Evolutionary conservation across 1,284 basidiomycete species (phyloP).

Genomic region (Fistulinella cinereoalba): DNA sequence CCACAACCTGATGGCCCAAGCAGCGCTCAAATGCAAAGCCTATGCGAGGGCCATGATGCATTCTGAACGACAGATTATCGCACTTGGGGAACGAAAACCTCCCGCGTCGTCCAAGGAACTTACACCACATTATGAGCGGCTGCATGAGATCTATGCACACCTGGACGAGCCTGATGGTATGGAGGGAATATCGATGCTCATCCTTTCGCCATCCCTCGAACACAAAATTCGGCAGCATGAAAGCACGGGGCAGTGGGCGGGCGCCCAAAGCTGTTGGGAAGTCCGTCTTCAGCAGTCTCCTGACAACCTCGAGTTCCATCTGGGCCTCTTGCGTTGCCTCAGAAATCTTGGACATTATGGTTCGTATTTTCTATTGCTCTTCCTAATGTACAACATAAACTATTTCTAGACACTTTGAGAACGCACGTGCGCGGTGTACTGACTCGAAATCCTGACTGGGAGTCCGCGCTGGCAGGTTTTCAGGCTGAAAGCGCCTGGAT

Average conservation of each 20-base stretch:
- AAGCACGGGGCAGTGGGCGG: slow-evolving; percentile 96
- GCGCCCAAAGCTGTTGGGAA: slow-evolving; percentile 99
- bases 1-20: slow-evolving; percentile 87
- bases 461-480: slow-evolving; percentile 74
- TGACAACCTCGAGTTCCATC: slow-evolving; percentile 84
- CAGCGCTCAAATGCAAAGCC: slow-evolving; percentile 91
- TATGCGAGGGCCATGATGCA: slow-evolving; percentile 95
- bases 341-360: slow-evolving; percentile 97
- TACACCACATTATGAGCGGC: slow-evolving; percentile 81
- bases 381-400: background rate
- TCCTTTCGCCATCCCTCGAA: slow-evolving; percentile 88
- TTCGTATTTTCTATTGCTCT: slow-evolving; percentile 38
- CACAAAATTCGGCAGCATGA: slow-evolving; percentile 99
- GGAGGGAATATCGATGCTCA: slow-evolving; percentile 93
- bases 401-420: slow-evolving; percentile 78
- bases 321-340: slow-evolving; percentile 89
- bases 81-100: slow-evolving; percentile 43
- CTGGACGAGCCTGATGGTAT: slow-evolving; percentile 99
- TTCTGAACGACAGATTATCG: slow-evolving; percentile 81
- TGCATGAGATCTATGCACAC: slow-evolving; percentile 96
- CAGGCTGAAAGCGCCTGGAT: slow-evolving; percentile 96
- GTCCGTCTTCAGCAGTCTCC: slow-evolving; percentile 91
- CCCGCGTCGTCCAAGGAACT: slow-evolving; percentile 50
- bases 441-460: slow-evolving; percentile 85
- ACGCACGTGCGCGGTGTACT: slow-evolving; percentile 95